Evolutionary conservation across 805 yeast genomes (phyloP).

Genomic region (Kazachstania martiniae): DNA sequence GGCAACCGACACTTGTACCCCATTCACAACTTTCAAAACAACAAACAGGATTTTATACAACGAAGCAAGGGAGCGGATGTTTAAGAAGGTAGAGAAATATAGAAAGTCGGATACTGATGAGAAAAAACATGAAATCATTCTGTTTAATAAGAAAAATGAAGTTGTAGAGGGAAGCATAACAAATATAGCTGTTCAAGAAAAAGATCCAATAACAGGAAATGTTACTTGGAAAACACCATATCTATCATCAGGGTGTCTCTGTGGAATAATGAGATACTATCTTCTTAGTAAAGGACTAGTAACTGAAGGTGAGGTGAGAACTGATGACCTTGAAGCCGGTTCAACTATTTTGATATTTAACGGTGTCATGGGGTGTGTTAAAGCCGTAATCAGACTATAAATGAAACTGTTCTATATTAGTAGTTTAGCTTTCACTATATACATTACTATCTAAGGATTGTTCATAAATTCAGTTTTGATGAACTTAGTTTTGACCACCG

Average conservation of each 20-base stretch:
- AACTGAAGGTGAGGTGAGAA: conserved; percentile 37
- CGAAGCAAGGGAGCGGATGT: conserved; percentile 43
- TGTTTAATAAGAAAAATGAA: conserved; percentile 49
- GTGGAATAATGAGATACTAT: conserved; percentile 70
- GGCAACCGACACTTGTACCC: conserved; percentile 45
- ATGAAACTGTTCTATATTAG: neutral
- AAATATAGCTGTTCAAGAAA: conserved; percentile 50
- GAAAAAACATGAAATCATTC: conserved; percentile 45
- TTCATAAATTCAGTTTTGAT: neutral
- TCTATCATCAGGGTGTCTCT: conserved; percentile 68
- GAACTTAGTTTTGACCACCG: conserved; percentile 48
- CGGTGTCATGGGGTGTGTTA: conserved; percentile 71
- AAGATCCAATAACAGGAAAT: conserved; percentile 6
- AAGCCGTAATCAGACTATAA: conserved; percentile 36
- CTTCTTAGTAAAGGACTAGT: conserved; percentile 44
- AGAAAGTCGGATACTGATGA: conserved; percentile 26
- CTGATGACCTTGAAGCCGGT: conserved; percentile 45
- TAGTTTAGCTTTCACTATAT: too few species aligned
- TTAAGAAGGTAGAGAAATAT: conserved; percentile 22
- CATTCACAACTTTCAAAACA: conserved; percentile 84
- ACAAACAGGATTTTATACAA: conserved; percentile 57
- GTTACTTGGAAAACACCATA: conserved; percentile 68
- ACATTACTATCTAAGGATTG: too few species aligned
- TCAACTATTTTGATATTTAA: conserved; percentile 66
- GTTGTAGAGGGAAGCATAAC: conserved; percentile 78